Evolutionary conservation across 257 asterid species (phyloP).

Genomic region (Paraleonurus japonicus): DNA sequence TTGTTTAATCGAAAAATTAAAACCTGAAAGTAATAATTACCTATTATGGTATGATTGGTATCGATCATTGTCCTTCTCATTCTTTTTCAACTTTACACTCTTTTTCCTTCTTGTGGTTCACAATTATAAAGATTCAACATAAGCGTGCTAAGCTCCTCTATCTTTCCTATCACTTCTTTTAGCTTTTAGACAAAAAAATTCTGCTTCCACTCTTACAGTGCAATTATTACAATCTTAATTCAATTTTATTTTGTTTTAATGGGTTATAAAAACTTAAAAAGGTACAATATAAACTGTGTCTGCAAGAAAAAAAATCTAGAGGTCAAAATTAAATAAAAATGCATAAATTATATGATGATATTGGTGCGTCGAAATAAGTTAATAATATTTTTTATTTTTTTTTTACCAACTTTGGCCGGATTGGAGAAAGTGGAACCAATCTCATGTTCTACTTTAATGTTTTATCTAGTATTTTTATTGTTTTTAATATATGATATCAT

Average conservation of each 20-base stretch:
- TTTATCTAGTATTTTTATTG: too few relatives aligned
- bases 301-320: not conserved
- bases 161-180: not conserved
- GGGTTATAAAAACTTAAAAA: not conserved
- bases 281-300: too few relatives aligned
- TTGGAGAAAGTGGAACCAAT: not conserved
- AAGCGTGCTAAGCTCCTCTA: constrained; percentile 3
- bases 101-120: not conserved
- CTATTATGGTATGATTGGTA: not conserved
- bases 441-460: too few relatives aligned
- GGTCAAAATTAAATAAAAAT: not conserved
- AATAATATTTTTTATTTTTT: not conserved
- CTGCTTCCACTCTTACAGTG: not conserved
- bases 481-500: too few relatives aligned
- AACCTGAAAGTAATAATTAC: constrained; percentile 5
- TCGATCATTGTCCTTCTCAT: not conserved
- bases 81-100: not conserved
- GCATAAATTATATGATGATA: too few relatives aligned
- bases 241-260: too few relatives aligned
- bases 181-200: not conserved
- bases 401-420: not conserved
- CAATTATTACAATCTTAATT: not conserved
- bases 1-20: not conserved
- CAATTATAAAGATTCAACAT: constrained; percentile 13
- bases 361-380: not conserved